These are phyloP conservation scores for Suillus subluteus DNA, from an alignment of 768 basidiomycete species.

Conservation along the genomic window DNA sequence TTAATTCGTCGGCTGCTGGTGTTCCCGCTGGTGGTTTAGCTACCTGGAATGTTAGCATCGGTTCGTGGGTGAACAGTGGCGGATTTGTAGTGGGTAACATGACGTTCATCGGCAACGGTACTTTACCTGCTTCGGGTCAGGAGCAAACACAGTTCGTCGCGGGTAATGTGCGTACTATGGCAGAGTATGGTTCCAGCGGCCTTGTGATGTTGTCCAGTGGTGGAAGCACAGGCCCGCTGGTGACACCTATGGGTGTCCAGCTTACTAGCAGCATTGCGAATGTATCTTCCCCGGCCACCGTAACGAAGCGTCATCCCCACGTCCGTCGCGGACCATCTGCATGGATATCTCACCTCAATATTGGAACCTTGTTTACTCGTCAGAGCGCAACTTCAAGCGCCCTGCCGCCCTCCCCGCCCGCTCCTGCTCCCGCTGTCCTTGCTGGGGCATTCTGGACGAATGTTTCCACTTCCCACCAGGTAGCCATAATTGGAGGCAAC, in stretches of 20 bases:
- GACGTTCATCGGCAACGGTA: slow-evolving; percentile 69
- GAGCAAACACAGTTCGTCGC: slow-evolving; percentile 62
- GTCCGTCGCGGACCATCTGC: slow-evolving; percentile 37
- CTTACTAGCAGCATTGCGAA: slow-evolving; percentile 47
- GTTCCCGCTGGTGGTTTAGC: slow-evolving; percentile 65
- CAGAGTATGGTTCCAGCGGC: slow-evolving; percentile 74
- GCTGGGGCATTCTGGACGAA: slow-evolving; percentile 93
- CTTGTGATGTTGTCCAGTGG: slow-evolving; percentile 80
- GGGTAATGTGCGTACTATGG: slow-evolving; percentile 60
- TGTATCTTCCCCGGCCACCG: slow-evolving; percentile 34
- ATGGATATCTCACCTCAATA: slow-evolving; percentile 55
- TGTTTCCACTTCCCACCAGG: slow-evolving; percentile 59
- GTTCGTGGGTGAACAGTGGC: slow-evolving; percentile 72
- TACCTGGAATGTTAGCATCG: slow-evolving; percentile 63
- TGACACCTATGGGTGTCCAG: slow-evolving; percentile 64
- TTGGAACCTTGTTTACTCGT: slow-evolving; percentile 48
- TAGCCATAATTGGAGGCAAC: slow-evolving; percentile 88
- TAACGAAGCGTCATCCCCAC: slow-evolving; percentile 44
- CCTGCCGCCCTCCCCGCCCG: slow-evolving; percentile 58
- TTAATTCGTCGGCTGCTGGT: slow-evolving; percentile 40
- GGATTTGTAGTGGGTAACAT: slow-evolving; percentile 76
- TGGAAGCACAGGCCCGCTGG: slow-evolving; percentile 55
- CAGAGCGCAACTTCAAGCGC: slow-evolving; percentile 53
- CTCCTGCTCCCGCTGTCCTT: slow-evolving; percentile 79
- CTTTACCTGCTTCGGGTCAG: slow-evolving; percentile 45